Evolutionary conservation across 768 basidiomycete genomes (phyloP).

Genomic region (Lentinula detonsa): DNA sequence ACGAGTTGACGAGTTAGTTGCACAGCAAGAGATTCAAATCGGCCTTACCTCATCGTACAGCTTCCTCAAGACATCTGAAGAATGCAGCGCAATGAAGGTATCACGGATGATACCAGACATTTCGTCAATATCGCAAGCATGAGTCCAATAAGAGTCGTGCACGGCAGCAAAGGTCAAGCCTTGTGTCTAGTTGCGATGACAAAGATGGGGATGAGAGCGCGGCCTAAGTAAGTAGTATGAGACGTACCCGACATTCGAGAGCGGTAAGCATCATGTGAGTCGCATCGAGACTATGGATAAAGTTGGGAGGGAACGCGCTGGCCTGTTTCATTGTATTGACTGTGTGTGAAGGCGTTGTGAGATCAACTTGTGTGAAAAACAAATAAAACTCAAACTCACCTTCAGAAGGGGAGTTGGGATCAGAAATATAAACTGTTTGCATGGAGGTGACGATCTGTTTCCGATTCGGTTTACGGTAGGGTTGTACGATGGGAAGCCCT

Average conservation of each 20-base stretch:
- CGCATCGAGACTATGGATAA: slow-evolving; percentile 95
- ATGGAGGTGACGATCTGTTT: slow-evolving; percentile 82
- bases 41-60: slow-evolving; percentile 66
- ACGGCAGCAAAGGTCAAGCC: slow-evolving; percentile 88
- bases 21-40: not conserved
- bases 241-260: slow-evolving; percentile 74
- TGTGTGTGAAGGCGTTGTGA: slow-evolving; percentile 19
- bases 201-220: not conserved
- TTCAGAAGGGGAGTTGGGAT: slow-evolving; percentile 71
- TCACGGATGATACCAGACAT: slow-evolving; percentile 91
- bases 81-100: slow-evolving; percentile 90
- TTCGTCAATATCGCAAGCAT: slow-evolving; percentile 76
- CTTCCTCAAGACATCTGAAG: slow-evolving; percentile 72
- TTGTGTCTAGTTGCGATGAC: slow-evolving; percentile 42
- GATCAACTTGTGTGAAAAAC: not conserved
- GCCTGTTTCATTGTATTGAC: slow-evolving; percentile 87
- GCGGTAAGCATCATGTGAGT: slow-evolving; percentile 99
- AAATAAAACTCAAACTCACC: slow-evolving; percentile 30
- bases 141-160: slow-evolving; percentile 99
- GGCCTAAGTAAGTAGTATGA: slow-evolving; percentile 1
- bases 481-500: slow-evolving; percentile 94
- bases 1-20: not conserved
- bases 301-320: slow-evolving; percentile 97
- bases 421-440: slow-evolving; percentile 86
- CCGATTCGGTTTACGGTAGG: slow-evolving; percentile 78